These are phyloP conservation scores for Agaricus sinodeliciosus DNA, from an alignment of 768 basidiomycete genomes.

Conservation along the genomic window DNA sequence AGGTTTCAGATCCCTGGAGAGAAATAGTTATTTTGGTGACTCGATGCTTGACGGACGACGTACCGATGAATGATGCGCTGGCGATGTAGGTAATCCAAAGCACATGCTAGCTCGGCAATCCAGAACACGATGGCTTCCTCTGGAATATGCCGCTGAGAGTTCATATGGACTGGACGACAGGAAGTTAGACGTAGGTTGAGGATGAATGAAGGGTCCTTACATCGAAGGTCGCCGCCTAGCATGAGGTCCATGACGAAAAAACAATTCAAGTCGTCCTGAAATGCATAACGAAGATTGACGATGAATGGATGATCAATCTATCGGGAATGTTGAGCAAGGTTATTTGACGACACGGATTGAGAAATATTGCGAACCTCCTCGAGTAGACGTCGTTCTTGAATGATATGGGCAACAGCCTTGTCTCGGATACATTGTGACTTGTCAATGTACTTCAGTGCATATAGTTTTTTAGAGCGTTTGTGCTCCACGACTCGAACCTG, in stretches of 20 bases:
- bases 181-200: slow-evolving; percentile 3
- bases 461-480: slow-evolving; percentile 86
- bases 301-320: slow-evolving; percentile 88
- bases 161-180: slow-evolving; percentile 65
- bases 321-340: slow-evolving; percentile 1
- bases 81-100: slow-evolving; percentile 82
- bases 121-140: slow-evolving; percentile 82
- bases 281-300: slow-evolving; percentile 89
- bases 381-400: slow-evolving; percentile 87
- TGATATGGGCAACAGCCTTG: slow-evolving; percentile 87
- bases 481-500: slow-evolving; percentile 97
- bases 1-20: slow-evolving; percentile 83
- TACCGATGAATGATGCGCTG: slow-evolving; percentile 95
- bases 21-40: slow-evolving; percentile 2
- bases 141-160: slow-evolving; percentile 55
- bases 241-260: slow-evolving; percentile 97
- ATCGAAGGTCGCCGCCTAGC: slow-evolving; percentile 91
- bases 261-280: slow-evolving; percentile 96
- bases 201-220: slow-evolving; percentile 39
- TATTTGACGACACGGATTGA: neutral
- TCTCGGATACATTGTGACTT: slow-evolving; percentile 88
- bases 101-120: slow-evolving; percentile 82
- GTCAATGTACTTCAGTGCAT: slow-evolving; percentile 97
- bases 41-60: slow-evolving; percentile 17
- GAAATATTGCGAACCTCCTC: slow-evolving; percentile 63